phyloP scores from a whole-genome alignment of 2,329 filamentous ascomycete species.

The Xylaria multiplex region DNA sequence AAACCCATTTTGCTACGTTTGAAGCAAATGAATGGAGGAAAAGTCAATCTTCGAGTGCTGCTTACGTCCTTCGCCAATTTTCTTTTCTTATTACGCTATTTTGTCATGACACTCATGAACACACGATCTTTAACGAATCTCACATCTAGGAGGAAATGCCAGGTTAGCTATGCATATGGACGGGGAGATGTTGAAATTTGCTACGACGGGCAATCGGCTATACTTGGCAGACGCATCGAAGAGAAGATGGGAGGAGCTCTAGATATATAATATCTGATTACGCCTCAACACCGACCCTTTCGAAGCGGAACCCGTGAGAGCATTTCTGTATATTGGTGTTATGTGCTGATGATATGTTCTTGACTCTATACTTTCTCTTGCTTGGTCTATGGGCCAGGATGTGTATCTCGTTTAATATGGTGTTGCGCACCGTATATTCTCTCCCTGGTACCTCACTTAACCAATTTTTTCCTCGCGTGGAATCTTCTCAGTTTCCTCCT shows the following conservation, averaged over 20 bases:
- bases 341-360: not conserved
- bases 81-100: constrained; percentile 19
- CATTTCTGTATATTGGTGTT: not conserved
- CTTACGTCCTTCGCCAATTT: constrained; percentile 29
- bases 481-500: constrained; percentile 62
- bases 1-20: not conserved
- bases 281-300: constrained; percentile 2
- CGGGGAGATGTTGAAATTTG: not conserved
- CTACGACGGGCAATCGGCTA: not conserved
- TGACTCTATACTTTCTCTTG: constrained; percentile 17
- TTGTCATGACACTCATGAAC: constrained; percentile 33
- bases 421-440: not conserved
- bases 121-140: constrained; percentile 37
- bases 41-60: constrained; percentile 4
- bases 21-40: not conserved
- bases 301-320: not conserved
- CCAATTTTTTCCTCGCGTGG: constrained; percentile 22
- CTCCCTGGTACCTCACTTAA: not conserved
- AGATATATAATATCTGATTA: constrained; percentile 1
- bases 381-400: constrained; percentile 10
- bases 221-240: not conserved
- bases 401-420: constrained; percentile 16
- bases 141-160: not conserved
- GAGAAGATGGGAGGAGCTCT: not conserved
- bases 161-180: not conserved